Percentiles rank a stretch among this genome's conserved stretches.
phyloP scores from a whole-genome alignment of 2,329 filamentous ascomycete species.

The Bertia moriformis region DNA sequence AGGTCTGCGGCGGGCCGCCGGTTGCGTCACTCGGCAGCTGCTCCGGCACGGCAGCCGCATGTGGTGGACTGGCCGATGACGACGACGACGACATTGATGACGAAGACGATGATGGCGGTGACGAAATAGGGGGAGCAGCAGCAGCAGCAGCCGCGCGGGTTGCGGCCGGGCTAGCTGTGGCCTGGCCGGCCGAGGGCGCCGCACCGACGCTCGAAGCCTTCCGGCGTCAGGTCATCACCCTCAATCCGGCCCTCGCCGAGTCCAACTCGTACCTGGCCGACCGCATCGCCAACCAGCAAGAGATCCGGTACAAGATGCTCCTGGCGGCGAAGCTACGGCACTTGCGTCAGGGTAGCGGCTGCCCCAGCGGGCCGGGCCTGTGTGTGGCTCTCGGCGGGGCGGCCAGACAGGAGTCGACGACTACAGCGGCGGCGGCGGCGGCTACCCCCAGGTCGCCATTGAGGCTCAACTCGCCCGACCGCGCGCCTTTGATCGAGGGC shows the following conservation, averaged over 20 bases:
- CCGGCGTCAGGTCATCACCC: slow-evolving; percentile 52
- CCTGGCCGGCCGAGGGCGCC: slow-evolving; percentile 43
- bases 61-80: slow-evolving; percentile 11
- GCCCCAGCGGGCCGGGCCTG: slow-evolving; percentile 41
- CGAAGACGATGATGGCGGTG: slow-evolving; percentile 38
- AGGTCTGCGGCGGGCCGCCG: slow-evolving; percentile 35
- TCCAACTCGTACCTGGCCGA: slow-evolving; percentile 53
- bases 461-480: slow-evolving; percentile 47
- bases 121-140: slow-evolving; percentile 48
- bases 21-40: slow-evolving; percentile 25
- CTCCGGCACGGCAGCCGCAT: slow-evolving; percentile 1
- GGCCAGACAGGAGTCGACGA: slow-evolving; percentile 38
- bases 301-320: slow-evolving; percentile 64
- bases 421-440: slow-evolving; percentile 32
- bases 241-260: slow-evolving; percentile 59
- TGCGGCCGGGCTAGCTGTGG: too few relatives aligned
- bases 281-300: slow-evolving; percentile 69
- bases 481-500: slow-evolving; percentile 51
- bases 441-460: slow-evolving; percentile 29
- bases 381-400: slow-evolving; percentile 58
- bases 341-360: slow-evolving; percentile 42
- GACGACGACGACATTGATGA: slow-evolving; percentile 18
- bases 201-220: slow-evolving; percentile 65
- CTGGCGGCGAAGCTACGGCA: slow-evolving; percentile 60
- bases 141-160: too few relatives aligned